Evolutionary conservation across 2,329 filamentous ascomycete genomes (phyloP).

Genomic region (Sclerotinia sclerotiorum): DNA sequence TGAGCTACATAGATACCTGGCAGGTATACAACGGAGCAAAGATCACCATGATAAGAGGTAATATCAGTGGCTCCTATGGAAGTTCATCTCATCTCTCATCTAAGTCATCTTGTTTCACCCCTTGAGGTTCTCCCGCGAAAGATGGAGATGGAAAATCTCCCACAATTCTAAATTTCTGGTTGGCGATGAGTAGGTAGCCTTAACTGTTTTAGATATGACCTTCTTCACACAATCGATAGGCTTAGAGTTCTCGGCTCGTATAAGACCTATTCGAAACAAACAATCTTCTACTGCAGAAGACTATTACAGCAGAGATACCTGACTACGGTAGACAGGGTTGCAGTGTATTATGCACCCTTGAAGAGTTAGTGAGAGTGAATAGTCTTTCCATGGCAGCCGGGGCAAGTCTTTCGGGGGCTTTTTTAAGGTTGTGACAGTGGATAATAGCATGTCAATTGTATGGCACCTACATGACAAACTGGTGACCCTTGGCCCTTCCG

Average conservation of each 20-base stretch:
- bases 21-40: background rate
- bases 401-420: background rate
- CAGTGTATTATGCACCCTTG: background rate
- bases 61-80: background rate
- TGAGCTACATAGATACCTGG: background rate
- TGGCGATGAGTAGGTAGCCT: slow-evolving; percentile 7
- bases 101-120: background rate
- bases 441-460: background rate
- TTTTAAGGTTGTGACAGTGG: slow-evolving; percentile 2
- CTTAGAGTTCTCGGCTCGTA: background rate
- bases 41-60: background rate
- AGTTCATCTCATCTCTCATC: slow-evolving; percentile 10
- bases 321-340: background rate
- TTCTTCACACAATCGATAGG: background rate
- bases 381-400: background rate
- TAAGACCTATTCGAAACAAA: background rate
- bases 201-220: background rate
- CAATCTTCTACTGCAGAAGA: background rate
- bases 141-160: background rate
- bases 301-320: background rate
- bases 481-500: background rate
- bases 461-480: background rate
- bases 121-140: background rate
- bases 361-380: background rate
- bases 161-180: background rate